These are phyloP conservation scores for Boletus vermiculosoides DNA, from an alignment of 768 basidiomycete genomes.

Conservation along the genomic window DNA sequence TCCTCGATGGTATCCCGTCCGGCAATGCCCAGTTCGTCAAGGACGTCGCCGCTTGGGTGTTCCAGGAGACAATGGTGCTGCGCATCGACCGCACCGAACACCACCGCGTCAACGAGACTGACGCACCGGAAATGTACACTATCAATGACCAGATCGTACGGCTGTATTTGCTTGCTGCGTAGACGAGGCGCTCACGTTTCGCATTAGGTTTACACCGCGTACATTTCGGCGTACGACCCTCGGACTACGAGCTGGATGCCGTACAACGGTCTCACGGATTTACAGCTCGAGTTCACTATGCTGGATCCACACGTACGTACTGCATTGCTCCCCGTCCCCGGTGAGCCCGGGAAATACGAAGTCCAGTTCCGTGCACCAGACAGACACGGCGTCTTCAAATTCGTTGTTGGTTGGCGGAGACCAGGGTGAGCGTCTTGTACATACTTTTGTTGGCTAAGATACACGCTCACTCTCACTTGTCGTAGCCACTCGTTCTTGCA, in stretches of 20 bases:
- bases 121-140: slow-evolving; percentile 72
- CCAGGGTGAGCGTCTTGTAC: slow-evolving; percentile 59
- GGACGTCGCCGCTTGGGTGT: slow-evolving; percentile 85
- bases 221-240: slow-evolving; percentile 69
- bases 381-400: slow-evolving; percentile 97
- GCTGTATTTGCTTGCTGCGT: neutral
- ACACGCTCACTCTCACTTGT: neutral
- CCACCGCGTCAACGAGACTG: slow-evolving; percentile 62
- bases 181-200: neutral
- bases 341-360: slow-evolving; percentile 65
- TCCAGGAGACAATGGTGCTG: slow-evolving; percentile 82
- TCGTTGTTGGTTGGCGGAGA: slow-evolving; percentile 87
- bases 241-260: slow-evolving; percentile 63
- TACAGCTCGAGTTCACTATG: slow-evolving; percentile 98
- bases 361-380: slow-evolving; percentile 90
- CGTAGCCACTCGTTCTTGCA: slow-evolving; percentile 72
- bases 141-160: slow-evolving; percentile 82
- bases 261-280: slow-evolving; percentile 66
- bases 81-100: slow-evolving; percentile 76
- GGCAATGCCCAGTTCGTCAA: slow-evolving; percentile 74
- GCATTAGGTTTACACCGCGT: slow-evolving; percentile 72
- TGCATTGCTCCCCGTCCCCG: slow-evolving; percentile 57
- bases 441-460: neutral
- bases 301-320: slow-evolving; percentile 95
- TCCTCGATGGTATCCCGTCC: slow-evolving; percentile 57